phyloP scores from a whole-genome alignment of 441 rosid species.

The Populus trichocarpa region DNA sequence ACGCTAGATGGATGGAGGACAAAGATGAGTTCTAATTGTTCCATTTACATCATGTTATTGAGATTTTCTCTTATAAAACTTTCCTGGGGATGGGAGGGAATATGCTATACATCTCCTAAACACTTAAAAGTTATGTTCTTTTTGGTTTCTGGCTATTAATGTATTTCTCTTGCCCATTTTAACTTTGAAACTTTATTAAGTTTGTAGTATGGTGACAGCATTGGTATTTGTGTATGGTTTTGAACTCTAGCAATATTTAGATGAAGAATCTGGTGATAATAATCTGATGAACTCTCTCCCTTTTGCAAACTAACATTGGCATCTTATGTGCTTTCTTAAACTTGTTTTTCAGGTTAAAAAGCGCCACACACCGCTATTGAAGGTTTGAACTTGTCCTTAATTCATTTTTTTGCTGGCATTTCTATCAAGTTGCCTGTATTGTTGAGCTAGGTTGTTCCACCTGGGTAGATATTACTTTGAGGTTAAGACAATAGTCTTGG shows the following conservation, averaged over 20 bases:
- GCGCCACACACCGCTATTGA: constrained; percentile 69
- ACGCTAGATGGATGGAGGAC: not conserved
- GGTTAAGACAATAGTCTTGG: not conserved
- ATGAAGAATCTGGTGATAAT: not conserved
- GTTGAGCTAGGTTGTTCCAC: not conserved
- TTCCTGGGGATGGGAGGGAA: not conserved
- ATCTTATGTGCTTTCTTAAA: constrained; percentile 12
- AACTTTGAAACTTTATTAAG: not conserved
- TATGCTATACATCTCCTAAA: not conserved
- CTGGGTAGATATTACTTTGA: not conserved
- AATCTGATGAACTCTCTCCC: not conserved
- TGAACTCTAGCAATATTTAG: not conserved
- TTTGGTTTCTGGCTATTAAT: not conserved
- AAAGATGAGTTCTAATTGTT: not conserved
- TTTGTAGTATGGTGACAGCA: not conserved
- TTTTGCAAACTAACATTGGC: not conserved
- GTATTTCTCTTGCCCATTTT: not conserved
- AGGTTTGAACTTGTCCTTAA: constrained; percentile 47
- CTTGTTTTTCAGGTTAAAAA: constrained; percentile 61
- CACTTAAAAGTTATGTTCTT: not conserved
- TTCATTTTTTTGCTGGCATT: not conserved
- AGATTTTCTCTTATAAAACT: not conserved
- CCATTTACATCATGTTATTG: not conserved
- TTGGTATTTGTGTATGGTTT: not conserved
- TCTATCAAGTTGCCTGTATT: not conserved